phyloP scores from a whole-genome alignment of 495 filamentous ascomycete genomes.

The Aspergillus bridgeri region DNA sequence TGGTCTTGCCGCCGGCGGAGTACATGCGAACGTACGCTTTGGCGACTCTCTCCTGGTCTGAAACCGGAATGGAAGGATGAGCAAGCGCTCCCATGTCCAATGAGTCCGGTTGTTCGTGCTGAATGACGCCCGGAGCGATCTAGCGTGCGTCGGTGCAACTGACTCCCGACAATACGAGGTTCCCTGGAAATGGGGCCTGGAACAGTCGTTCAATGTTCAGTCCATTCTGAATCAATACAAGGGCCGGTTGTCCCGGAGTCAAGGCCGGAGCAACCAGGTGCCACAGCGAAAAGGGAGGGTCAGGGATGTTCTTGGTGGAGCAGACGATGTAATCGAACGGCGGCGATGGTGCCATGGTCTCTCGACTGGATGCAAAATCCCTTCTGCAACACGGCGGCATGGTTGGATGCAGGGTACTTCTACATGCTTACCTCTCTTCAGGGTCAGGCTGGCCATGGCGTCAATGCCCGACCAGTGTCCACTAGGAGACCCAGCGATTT shows the following conservation, averaged over 20 bases:
- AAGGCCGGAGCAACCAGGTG: constrained; percentile 52
- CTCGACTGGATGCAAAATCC: constrained; percentile 51
- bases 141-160: constrained; percentile 50
- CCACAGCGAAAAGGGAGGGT: constrained; percentile 37
- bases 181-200: constrained; percentile 45
- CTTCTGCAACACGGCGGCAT: constrained; percentile 37
- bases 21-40: constrained; percentile 35
- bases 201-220: constrained; percentile 60
- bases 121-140: constrained; percentile 36
- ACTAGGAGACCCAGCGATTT: constrained; percentile 31
- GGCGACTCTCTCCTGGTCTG: constrained; percentile 16
- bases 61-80: constrained; percentile 19
- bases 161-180: constrained; percentile 51
- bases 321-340: constrained; percentile 52
- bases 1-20: constrained; percentile 23
- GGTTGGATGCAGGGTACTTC: constrained; percentile 53
- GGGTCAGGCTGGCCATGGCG: constrained; percentile 45
- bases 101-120: constrained; percentile 34
- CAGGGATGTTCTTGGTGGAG: constrained; percentile 34
- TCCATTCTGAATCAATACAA: constrained; percentile 61
- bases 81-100: constrained; percentile 41
- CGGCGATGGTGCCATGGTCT: constrained; percentile 29
- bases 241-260: constrained; percentile 43
- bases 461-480: constrained; percentile 53
- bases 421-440: constrained; percentile 36